Conservation (phyloP, 306 rosid species). For the Quercus ilex region DNA sequence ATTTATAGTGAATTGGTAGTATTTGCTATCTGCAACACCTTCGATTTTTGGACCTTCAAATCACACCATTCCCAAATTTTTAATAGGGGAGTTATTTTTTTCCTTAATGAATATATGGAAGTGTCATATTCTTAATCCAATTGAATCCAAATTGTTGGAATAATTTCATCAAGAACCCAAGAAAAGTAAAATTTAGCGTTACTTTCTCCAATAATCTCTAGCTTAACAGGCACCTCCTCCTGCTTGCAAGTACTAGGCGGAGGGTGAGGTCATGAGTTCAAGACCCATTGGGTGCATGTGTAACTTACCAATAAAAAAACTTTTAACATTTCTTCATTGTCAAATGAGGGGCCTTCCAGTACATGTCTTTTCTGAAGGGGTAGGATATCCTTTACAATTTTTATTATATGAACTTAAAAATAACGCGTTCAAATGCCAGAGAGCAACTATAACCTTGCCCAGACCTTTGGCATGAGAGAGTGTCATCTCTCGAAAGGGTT, state of each 20-base stretch:
- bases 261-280: no score
- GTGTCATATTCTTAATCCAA: no score
- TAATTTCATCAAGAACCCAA: neutral
- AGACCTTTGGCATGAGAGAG: neutral
- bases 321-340: neutral
- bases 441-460: neutral
- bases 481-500: neutral
- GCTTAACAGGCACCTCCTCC: no score
- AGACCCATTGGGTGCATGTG: no score
- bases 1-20: constrained; percentile 4
- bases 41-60: constrained; percentile 16
- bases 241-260: no score
- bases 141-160: neutral
- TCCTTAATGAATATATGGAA: neutral
- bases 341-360: constrained; percentile 9
- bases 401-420: neutral
- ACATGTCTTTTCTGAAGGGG: constrained; percentile 16
- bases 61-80: constrained; percentile 18
- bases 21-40: constrained; percentile 7
- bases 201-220: no score
- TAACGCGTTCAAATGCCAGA: neutral
- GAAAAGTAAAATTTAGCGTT: neutral
- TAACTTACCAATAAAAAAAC: no score
- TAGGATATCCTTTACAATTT: constrained; percentile 15
- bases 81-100: neutral